These are phyloP conservation scores for Lactifluus volemus DNA, from an alignment of 768 basidiomycete species.

Conservation along the genomic window DNA sequence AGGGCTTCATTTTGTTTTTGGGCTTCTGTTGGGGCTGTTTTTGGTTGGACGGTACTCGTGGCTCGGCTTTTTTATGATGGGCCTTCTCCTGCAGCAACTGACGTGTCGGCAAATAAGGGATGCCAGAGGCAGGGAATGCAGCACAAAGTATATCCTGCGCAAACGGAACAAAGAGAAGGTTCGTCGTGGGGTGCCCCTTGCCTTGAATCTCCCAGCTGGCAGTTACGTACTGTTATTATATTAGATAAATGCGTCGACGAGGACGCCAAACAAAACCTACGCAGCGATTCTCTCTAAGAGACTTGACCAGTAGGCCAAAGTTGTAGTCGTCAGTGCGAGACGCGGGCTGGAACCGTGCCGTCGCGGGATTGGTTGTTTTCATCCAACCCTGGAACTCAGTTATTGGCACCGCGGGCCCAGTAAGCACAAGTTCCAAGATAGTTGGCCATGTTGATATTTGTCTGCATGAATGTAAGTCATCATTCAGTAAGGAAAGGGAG, in stretches of 20 bases:
- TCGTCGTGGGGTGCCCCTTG: not conserved
- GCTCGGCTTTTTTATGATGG: not conserved
- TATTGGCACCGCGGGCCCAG: conserved; percentile 3
- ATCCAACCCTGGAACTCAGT: conserved; percentile 16
- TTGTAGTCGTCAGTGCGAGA: conserved; percentile 4
- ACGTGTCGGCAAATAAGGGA: conserved; percentile 8
- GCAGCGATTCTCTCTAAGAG: conserved; percentile 10
- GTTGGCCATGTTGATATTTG: conserved; percentile 13
- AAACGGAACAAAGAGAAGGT: conserved; percentile 17
- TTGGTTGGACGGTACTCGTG: not conserved
- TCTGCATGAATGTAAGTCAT: not conserved
- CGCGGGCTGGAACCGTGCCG: conserved; percentile 1
- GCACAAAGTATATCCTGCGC: conserved; percentile 9
- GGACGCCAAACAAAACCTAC: not conserved
- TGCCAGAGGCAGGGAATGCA: conserved; percentile 15
- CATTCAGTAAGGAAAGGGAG: not conserved
- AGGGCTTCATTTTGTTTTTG: not conserved
- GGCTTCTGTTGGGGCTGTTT: not conserved
- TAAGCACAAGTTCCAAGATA: conserved; percentile 6
- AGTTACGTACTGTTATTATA: conserved; percentile 10
- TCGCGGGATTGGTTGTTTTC: not conserved
- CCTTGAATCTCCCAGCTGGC: conserved; percentile 18
- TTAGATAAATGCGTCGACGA: not conserved
- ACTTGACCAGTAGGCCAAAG: conserved; percentile 5
- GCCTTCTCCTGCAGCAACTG: not conserved